These are phyloP conservation scores for Elsinoe batatas DNA, from an alignment of 2,329 filamentous ascomycete species.

Conservation along the genomic window DNA sequence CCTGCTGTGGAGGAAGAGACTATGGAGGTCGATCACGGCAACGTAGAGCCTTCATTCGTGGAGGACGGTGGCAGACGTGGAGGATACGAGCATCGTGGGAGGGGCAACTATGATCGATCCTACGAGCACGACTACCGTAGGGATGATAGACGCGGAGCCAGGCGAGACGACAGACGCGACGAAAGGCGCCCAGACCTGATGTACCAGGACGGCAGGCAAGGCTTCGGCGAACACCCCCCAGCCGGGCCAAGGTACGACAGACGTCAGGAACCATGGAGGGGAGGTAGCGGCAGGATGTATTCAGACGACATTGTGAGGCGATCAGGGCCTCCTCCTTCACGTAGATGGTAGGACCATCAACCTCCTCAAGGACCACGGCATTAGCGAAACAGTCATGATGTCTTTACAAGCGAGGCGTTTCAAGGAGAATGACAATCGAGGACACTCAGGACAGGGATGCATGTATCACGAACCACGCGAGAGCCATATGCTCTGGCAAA, in stretches of 20 bases:
- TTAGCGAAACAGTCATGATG: not conserved
- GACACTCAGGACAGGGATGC: not conserved
- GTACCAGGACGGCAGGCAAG: slow-evolving; percentile 36
- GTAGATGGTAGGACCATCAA: slow-evolving; percentile 18
- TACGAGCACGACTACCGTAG: slow-evolving; percentile 18
- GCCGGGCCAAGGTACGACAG: slow-evolving; percentile 15
- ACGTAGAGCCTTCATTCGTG: slow-evolving; percentile 21
- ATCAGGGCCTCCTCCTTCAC: slow-evolving; percentile 15
- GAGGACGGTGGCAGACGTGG: slow-evolving; percentile 19
- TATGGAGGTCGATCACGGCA: slow-evolving; percentile 36
- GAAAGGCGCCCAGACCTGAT: slow-evolving; percentile 21
- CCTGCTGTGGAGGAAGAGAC: slow-evolving; percentile 23
- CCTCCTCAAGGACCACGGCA: slow-evolving; percentile 14
- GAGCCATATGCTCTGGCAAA: not conserved
- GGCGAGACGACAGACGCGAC: not conserved
- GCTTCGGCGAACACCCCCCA: slow-evolving; percentile 27
- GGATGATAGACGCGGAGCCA: slow-evolving; percentile 18
- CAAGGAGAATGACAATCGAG: not conserved
- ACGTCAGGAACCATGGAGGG: slow-evolving; percentile 18
- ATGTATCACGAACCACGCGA: not conserved
- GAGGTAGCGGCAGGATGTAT: slow-evolving; percentile 22
- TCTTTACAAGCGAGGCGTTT: not conserved
- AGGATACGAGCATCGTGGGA: slow-evolving; percentile 19
- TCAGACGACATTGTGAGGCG: slow-evolving; percentile 21
- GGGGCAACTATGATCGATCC: slow-evolving; percentile 19